Conservation (phyloP, 495 filamentous ascomycete genomes). For the Aeminium ludgeri region DNA sequence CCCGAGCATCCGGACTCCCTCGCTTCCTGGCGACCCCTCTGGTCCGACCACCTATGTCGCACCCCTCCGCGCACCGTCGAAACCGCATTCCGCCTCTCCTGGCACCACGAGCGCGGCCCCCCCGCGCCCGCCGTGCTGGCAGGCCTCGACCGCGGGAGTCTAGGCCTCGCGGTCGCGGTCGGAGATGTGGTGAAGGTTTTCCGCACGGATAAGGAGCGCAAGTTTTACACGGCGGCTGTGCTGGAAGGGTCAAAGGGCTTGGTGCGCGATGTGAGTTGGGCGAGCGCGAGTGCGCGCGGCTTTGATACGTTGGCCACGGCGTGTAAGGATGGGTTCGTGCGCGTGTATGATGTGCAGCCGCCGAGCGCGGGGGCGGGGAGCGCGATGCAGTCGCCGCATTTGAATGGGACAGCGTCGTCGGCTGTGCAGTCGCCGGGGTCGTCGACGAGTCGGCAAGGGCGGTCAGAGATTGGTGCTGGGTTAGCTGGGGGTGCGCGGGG, state of each 20-base stretch:
- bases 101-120: slow-evolving; percentile 67
- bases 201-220: slow-evolving; percentile 44
- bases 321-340: slow-evolving; percentile 73
- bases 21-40: slow-evolving; percentile 54
- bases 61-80: slow-evolving; percentile 57
- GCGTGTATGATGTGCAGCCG: slow-evolving; percentile 67
- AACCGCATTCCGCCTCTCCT: slow-evolving; percentile 65
- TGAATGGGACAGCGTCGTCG: background rate
- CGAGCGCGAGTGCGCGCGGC: slow-evolving; percentile 67
- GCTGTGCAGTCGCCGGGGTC: slow-evolving; percentile 10
- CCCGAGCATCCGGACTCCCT: slow-evolving; percentile 73
- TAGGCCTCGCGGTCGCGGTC: slow-evolving; percentile 65
- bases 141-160: slow-evolving; percentile 53
- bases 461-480: slow-evolving; percentile 42
- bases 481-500: slow-evolving; percentile 31
- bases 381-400: slow-evolving; percentile 5
- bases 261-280: slow-evolving; percentile 88
- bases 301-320: slow-evolving; percentile 85
- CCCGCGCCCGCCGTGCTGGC: slow-evolving; percentile 60
- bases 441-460: slow-evolving; percentile 12
- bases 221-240: slow-evolving; percentile 66
- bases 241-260: slow-evolving; percentile 51
- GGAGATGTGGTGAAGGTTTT: slow-evolving; percentile 69
- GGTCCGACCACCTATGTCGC: slow-evolving; percentile 48
- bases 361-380: slow-evolving; percentile 17